A percentile compares a stretch with the other conserved stretches of the same genome.
Conservation (phyloP, 106 monocot genomes). For the Ottelia alismoides region DNA sequence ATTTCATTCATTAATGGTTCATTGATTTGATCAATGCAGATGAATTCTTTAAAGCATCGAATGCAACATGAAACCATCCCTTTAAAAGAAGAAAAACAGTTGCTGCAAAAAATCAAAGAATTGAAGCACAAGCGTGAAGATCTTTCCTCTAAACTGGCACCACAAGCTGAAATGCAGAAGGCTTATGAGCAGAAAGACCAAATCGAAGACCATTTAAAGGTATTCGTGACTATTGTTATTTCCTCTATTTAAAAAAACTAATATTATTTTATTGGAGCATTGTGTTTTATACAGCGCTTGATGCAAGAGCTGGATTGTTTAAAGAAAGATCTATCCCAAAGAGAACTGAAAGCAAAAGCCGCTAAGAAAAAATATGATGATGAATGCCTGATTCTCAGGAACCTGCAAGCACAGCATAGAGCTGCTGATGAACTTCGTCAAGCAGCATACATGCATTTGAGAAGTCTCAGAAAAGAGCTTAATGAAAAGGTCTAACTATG, state of each 20-base stretch:
- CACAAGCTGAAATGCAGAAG: conserved; percentile 36
- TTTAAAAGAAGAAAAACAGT: conserved; percentile 56
- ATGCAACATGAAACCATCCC: conserved; percentile 62
- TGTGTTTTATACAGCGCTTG: conserved; percentile 19
- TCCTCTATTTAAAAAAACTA: not conserved
- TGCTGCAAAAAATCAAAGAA: conserved; percentile 52
- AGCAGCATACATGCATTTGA: conserved; percentile 32
- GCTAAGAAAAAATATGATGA: conserved; percentile 23
- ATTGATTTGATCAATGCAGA: conserved; percentile 18
- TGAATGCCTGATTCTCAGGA: conserved; percentile 14
- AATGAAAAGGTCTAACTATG: conserved; percentile 31
- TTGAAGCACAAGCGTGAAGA: conserved; percentile 42
- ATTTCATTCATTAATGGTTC: not conserved
- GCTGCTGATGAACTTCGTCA: conserved; percentile 45
- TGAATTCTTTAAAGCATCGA: conserved; percentile 33
- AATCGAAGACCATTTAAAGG: conserved; percentile 36
- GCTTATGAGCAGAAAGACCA: conserved; percentile 36
- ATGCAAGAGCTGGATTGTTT: conserved; percentile 49
- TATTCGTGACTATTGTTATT: conserved; percentile 2
- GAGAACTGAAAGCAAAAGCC: conserved; percentile 21
- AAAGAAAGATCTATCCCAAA: conserved; percentile 13
- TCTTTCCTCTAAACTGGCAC: conserved; percentile 27
- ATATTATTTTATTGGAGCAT: not conserved
- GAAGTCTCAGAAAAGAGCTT: conserved; percentile 26
- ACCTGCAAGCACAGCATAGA: conserved; percentile 23